Evolutionary conservation across 2,329 filamentous ascomycete genomes (phyloP).

Genomic region (Phialemoniopsis sp.): DNA sequence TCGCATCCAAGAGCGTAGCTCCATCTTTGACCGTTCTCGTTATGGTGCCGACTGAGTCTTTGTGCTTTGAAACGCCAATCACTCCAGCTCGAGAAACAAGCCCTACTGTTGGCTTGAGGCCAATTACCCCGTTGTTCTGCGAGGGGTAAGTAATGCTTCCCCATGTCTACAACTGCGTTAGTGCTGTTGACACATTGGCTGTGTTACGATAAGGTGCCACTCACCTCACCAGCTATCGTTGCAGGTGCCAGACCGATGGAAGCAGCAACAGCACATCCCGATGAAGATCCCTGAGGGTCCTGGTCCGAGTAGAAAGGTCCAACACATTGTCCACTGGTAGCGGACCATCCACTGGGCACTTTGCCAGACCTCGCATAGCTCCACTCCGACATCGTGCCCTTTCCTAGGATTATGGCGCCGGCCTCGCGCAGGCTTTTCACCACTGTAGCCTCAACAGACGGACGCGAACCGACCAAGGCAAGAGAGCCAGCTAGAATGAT

Average conservation of each 20-base stretch:
- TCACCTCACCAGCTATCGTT: conserved; percentile 70
- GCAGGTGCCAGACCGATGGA: conserved; percentile 60
- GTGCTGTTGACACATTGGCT: too few species aligned
- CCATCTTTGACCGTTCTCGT: conserved; percentile 67
- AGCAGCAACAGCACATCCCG: conserved; percentile 62
- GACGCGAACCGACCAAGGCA: conserved; percentile 60
- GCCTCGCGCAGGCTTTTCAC: conserved; percentile 57
- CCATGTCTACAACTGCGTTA: conserved; percentile 31
- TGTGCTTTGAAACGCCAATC: conserved; percentile 62
- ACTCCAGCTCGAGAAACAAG: conserved; percentile 64
- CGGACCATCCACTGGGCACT: conserved; percentile 32
- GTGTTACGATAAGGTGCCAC: conserved; percentile 33
- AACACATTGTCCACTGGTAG: conserved; percentile 58
- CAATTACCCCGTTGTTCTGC: conserved; percentile 64
- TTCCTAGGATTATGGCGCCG: conserved; percentile 46
- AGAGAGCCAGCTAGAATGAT: conserved; percentile 47
- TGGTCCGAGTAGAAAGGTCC: conserved; percentile 66
- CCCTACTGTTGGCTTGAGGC: conserved; percentile 73
- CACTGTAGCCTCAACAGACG: conserved; percentile 65
- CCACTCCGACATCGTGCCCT: conserved; percentile 33
- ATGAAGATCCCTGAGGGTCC: conserved; percentile 66
- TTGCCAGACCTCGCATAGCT: background rate
- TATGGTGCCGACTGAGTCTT: conserved; percentile 67
- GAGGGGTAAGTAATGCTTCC: conserved; percentile 70
- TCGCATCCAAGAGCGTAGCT: conserved; percentile 60